A percentile compares a stretch with the other conserved stretches of the same genome.
phyloP scores from a whole-genome alignment of 257 asterid species.

The Rhazya stricta region DNA sequence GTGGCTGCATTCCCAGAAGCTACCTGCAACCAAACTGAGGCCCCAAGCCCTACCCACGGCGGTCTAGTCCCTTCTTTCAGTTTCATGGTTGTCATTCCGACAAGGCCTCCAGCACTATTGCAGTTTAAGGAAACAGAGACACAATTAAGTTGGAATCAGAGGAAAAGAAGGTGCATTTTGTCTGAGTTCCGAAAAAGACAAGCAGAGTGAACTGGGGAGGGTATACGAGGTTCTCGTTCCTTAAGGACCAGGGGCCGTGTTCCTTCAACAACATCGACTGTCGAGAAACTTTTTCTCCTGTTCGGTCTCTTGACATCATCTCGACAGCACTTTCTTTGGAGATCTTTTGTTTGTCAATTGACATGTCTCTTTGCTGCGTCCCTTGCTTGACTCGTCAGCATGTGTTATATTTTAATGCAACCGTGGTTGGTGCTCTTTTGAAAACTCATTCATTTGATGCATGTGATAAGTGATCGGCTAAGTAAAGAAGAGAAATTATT shows the following conservation, averaged over 20 bases:
- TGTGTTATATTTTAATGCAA: too few relatives aligned
- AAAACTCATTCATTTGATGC: too few relatives aligned
- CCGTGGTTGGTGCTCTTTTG: too few relatives aligned
- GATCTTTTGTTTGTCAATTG: too few relatives aligned
- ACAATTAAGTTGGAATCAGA: not conserved
- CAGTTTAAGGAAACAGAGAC: not conserved
- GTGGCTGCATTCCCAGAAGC: conserved; percentile 66
- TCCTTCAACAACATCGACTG: not conserved
- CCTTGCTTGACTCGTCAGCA: too few relatives aligned
- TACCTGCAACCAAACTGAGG: conserved; percentile 63
- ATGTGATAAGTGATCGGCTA: too few relatives aligned
- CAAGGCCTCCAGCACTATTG: not conserved
- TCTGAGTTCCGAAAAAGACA: not conserved
- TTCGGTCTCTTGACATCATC: too few relatives aligned
- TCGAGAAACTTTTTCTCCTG: too few relatives aligned
- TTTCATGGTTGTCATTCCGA: not conserved
- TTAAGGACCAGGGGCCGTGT: not conserved
- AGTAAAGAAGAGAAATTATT: too few relatives aligned
- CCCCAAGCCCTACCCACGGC: conserved; percentile 80
- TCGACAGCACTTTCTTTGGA: too few relatives aligned
- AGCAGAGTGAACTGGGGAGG: not conserved
- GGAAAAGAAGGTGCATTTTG: not conserved
- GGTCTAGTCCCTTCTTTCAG: conserved; percentile 60
- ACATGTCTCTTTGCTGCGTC: too few relatives aligned
- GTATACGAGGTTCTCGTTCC: not conserved